phyloP scores from a whole-genome alignment of 2,329 filamentous ascomycete genomes.

The Alternaria hordeiaustralica region DNA sequence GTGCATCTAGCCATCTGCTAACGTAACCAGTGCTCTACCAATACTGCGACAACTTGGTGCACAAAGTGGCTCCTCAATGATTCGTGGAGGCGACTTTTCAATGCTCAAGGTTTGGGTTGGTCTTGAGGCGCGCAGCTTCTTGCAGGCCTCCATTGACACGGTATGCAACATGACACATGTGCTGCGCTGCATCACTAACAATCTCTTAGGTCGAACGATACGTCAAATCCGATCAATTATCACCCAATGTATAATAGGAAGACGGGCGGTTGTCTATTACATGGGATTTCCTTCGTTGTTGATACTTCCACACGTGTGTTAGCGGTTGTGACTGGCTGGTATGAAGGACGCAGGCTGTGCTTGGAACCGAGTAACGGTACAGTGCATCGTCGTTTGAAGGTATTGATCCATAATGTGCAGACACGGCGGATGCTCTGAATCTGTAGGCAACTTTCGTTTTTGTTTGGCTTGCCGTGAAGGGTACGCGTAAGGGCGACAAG shows the following conservation, averaged over 20 bases:
- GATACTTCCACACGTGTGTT: background rate
- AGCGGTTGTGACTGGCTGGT: background rate
- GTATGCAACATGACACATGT: slow-evolving; percentile 58
- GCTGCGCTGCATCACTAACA: slow-evolving; percentile 7
- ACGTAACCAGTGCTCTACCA: slow-evolving; percentile 72
- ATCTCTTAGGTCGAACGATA: slow-evolving; percentile 74
- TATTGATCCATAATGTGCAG: background rate
- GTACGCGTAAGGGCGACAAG: slow-evolving; percentile 1
- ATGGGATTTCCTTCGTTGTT: background rate
- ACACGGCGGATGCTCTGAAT: background rate
- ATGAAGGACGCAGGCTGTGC: background rate
- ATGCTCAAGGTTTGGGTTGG: slow-evolving; percentile 94
- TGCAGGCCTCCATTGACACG: slow-evolving; percentile 89
- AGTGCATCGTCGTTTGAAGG: background rate
- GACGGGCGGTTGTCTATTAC: background rate
- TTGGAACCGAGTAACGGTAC: background rate
- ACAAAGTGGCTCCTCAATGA: slow-evolving; percentile 68
- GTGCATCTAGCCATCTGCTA: slow-evolving; percentile 4
- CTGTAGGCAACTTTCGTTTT: background rate
- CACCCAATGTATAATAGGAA: slow-evolving; percentile 74
- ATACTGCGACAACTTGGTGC: slow-evolving; percentile 88
- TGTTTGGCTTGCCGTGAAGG: background rate
- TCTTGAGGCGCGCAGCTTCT: slow-evolving; percentile 83
- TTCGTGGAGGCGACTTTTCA: slow-evolving; percentile 57
- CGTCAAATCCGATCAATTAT: slow-evolving; percentile 88